phyloP scores from a whole-genome alignment of 2,329 filamentous ascomycete species.

The Fusarium ambrosium region DNA sequence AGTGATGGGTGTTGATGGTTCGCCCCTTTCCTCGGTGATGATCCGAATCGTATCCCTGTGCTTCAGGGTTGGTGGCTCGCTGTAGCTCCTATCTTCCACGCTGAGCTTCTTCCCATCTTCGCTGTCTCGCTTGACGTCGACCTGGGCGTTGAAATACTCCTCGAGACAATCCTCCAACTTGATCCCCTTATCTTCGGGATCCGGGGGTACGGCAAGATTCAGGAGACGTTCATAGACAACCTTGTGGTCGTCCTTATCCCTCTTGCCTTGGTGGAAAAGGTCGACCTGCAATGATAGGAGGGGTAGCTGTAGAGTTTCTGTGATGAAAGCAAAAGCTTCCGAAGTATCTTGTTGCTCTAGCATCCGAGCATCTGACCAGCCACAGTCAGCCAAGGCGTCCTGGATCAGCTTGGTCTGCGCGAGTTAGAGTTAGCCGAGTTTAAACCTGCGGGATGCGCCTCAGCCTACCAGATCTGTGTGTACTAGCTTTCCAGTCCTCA shows the following conservation, averaged over 20 bases:
- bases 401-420: constrained; percentile 84
- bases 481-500: constrained; percentile 87
- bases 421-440: constrained; percentile 49
- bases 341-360: constrained; percentile 94
- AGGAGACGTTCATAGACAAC: constrained; percentile 92
- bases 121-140: constrained; percentile 86
- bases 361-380: constrained; percentile 84
- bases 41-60: constrained; percentile 52
- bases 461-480: constrained; percentile 81
- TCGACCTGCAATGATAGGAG: constrained; percentile 93
- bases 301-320: constrained; percentile 87
- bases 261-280: constrained; percentile 91
- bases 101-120: constrained; percentile 64
- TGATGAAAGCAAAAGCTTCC: constrained; percentile 95
- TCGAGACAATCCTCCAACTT: constrained; percentile 93
- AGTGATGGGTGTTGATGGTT: constrained; percentile 52
- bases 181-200: constrained; percentile 77
- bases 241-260: constrained; percentile 90
- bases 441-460: not conserved
- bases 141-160: constrained; percentile 93
- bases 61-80: constrained; percentile 44
- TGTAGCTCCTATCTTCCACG: constrained; percentile 46
- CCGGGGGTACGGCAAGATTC: constrained; percentile 89
- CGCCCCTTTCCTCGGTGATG: constrained; percentile 51
- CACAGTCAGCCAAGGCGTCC: constrained; percentile 84